Percentiles rank a stretch among this genome's conserved stretches.
phyloP scores from a whole-genome alignment of 768 basidiomycete genomes.

The Suillus discolor region DNA sequence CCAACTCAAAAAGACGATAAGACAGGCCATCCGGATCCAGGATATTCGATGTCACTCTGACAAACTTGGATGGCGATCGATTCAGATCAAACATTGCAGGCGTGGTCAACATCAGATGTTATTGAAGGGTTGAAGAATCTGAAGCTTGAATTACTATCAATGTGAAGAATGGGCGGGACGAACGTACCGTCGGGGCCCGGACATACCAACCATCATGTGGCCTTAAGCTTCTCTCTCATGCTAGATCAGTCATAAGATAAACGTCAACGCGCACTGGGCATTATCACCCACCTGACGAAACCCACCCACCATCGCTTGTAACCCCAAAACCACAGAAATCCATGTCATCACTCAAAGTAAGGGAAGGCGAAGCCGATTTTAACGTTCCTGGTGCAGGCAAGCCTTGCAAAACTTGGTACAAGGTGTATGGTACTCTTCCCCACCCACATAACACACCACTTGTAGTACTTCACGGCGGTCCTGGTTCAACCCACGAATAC shows the following conservation, averaged over 20 bases:
- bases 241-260: background rate
- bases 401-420: slow-evolving; percentile 54
- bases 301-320: background rate
- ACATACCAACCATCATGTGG: background rate
- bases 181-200: no score
- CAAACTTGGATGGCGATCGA: background rate
- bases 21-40: background rate
- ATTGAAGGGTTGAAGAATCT: background rate
- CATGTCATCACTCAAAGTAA: slow-evolving; percentile 33
- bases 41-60: background rate
- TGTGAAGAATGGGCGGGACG: background rate
- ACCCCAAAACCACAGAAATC: background rate
- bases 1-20: background rate
- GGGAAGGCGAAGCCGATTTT: slow-evolving; percentile 34
- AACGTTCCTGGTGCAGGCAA: slow-evolving; percentile 29
- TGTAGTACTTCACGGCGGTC: slow-evolving; percentile 57
- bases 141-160: background rate
- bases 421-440: slow-evolving; percentile 46
- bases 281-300: background rate
- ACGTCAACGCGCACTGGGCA: no score
- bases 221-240: slow-evolving; percentile 1
- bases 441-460: slow-evolving; percentile 40
- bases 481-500: slow-evolving; percentile 46
- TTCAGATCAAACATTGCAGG: background rate
- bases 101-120: background rate